A percentile compares a stretch with the other conserved stretches of the same genome.
These are phyloP conservation scores for Syzygium grande DNA, from an alignment of 345 rosid genomes.

Conservation along the genomic window DNA sequence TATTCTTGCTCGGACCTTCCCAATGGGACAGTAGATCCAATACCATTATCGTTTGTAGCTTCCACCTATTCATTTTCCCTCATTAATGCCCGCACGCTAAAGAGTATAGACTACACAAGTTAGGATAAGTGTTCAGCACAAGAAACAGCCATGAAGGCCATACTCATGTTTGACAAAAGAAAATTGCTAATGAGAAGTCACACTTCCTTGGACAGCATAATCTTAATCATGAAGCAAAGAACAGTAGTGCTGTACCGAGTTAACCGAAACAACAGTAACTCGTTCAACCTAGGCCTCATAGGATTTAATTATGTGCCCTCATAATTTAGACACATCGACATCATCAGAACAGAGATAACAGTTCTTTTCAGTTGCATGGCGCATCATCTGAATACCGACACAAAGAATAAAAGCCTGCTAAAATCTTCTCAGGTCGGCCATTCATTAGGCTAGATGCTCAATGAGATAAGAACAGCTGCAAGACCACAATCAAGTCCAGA, in stretches of 20 bases:
- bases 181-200: background rate
- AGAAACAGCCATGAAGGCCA: background rate
- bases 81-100: slow-evolving; percentile 12
- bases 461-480: background rate
- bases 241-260: background rate
- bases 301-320: no score
- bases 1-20: slow-evolving; percentile 7
- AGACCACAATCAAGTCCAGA: background rate
- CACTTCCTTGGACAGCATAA: background rate
- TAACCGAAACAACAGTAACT: background rate
- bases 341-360: background rate
- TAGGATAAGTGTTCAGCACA: background rate
- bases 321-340: background rate
- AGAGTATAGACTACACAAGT: background rate
- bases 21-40: slow-evolving; percentile 8
- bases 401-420: background rate
- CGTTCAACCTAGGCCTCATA: background rate
- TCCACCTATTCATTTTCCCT: slow-evolving; percentile 31
- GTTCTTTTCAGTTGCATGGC: background rate
- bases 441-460: background rate
- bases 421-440: background rate
- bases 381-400: background rate
- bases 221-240: background rate
- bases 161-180: background rate
- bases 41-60: slow-evolving; percentile 16